Percentiles rank a stretch among this genome's conserved stretches.
These are phyloP conservation scores for Phytophthora sansomeana DNA, from an alignment of 352 stramenopile species.

Conservation along the genomic window DNA sequence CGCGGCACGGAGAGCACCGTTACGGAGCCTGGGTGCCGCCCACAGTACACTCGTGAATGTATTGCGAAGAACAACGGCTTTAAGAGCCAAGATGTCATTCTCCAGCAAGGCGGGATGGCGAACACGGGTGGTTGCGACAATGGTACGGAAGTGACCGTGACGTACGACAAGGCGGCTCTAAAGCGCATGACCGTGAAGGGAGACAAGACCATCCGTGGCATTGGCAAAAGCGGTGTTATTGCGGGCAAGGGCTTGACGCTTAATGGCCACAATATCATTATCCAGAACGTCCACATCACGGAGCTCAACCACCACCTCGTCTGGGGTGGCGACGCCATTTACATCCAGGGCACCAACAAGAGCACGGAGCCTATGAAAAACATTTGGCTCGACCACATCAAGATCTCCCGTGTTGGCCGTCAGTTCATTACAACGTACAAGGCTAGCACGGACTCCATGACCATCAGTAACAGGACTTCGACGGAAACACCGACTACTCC, in stretches of 20 bases:
- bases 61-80: constrained; percentile 46
- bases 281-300: constrained; percentile 53
- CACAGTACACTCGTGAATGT: constrained; percentile 42
- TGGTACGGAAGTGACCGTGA: constrained; percentile 29
- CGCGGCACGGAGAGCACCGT: constrained; percentile 38
- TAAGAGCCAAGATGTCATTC: constrained; percentile 47
- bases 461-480: constrained; percentile 63
- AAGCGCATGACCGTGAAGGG: constrained; percentile 38
- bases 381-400: constrained; percentile 48
- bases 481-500: constrained; percentile 51
- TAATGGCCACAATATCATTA: constrained; percentile 39
- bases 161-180: constrained; percentile 19
- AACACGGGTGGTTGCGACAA: constrained; percentile 54
- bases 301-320: constrained; percentile 50
- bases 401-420: constrained; percentile 39
- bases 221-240: constrained; percentile 41
- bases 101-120: constrained; percentile 44
- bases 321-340: constrained; percentile 48
- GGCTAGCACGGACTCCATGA: constrained; percentile 42
- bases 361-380: constrained; percentile 25
- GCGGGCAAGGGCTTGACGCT: constrained; percentile 43
- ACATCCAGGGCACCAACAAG: constrained; percentile 36
- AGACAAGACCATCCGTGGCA: constrained; percentile 48
- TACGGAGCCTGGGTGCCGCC: constrained; percentile 39
- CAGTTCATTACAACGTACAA: constrained; percentile 52